Evolutionary conservation across 805 yeast species (phyloP), one percentile per base, ranked within the genome.

Genomic region (Blastobotrys robertii): DNA sequence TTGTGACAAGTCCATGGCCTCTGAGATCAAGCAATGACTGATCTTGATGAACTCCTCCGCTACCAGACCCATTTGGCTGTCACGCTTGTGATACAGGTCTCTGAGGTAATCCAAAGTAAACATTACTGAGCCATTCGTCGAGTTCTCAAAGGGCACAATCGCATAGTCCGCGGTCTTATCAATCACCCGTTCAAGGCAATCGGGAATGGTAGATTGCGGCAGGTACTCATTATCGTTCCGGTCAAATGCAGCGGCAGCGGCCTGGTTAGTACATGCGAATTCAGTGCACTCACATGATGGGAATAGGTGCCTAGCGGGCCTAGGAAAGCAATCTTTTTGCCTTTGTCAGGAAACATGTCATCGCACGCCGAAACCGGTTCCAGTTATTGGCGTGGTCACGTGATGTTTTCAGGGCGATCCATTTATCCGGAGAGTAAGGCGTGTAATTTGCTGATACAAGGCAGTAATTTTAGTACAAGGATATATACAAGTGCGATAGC

Each of bases 301-400:
- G 97, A 84, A 62, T 86, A 92, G 1, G 97, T 90, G 1, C 97
- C 97, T 40, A 68, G 68, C 0, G 98, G 98, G 0, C 97, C 98
- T 41, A 90, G 63, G 55, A 76, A 90, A 2, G 84, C 86, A 4
- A 61, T 51, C 41, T 37, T 43, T 43, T 37, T 30, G 22, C 25
- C 14, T 30, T 30, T 19, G 10, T 30, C 41, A 12, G 12, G 13
- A 12, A 9, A 33, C 35, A 11, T 12, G 15, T 33, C 3, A 9
- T 33, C 35, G 16, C 35, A 8, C 35, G 16, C 33, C 13, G 15
- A 33, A 13, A 33, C 35, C 25, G 25, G 25, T 19, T 19, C 25
- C 25, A 19, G 25, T 19, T 19, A 19, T 4, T 19, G 25, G 6
- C 6, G 25, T 19, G 25, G 25, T 19, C 25, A 19, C 25, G 25